Conservation (phyloP, 495 filamentous ascomycete genomes). For the Aspergillus baeticus region DNA sequence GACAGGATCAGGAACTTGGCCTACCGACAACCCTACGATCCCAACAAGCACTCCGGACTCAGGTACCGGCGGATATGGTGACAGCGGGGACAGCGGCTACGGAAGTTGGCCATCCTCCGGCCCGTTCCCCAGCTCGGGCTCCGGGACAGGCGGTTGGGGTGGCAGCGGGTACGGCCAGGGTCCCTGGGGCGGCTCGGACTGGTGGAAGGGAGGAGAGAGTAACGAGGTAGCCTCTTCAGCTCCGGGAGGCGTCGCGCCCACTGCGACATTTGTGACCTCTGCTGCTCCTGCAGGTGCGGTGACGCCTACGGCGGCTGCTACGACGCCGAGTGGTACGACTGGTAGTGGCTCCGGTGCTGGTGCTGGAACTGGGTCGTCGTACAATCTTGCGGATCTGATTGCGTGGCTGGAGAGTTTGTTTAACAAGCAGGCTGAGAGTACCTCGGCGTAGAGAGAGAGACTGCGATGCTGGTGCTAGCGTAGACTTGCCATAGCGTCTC, state of each 20-base stretch:
- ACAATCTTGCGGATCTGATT: background rate
- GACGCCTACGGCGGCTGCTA: background rate
- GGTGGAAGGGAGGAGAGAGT: too few relatives aligned
- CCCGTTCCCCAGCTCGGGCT: too few relatives aligned
- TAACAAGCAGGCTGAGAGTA: background rate
- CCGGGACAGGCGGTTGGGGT: too few relatives aligned
- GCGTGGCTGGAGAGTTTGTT: background rate
- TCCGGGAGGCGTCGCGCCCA: background rate
- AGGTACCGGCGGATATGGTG: background rate
- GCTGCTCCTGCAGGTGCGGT: background rate
- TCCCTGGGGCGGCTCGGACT: too few relatives aligned
- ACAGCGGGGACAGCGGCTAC: background rate
- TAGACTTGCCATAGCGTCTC: too few relatives aligned
- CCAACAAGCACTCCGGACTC: background rate
- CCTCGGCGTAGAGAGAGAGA: too few relatives aligned
- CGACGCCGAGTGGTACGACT: too few relatives aligned
- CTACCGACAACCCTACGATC: background rate
- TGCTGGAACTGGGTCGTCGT: background rate
- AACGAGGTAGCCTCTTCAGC: background rate
- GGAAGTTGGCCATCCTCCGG: too few relatives aligned
- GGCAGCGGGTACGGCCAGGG: too few relatives aligned
- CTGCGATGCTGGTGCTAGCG: too few relatives aligned
- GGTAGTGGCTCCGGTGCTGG: too few relatives aligned
- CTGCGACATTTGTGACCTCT: background rate
- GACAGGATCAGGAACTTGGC: too few relatives aligned